These are phyloP conservation scores for Penicillium roqueforti DNA, from an alignment of 495 filamentous ascomycete genomes.

Conservation along the genomic window DNA sequence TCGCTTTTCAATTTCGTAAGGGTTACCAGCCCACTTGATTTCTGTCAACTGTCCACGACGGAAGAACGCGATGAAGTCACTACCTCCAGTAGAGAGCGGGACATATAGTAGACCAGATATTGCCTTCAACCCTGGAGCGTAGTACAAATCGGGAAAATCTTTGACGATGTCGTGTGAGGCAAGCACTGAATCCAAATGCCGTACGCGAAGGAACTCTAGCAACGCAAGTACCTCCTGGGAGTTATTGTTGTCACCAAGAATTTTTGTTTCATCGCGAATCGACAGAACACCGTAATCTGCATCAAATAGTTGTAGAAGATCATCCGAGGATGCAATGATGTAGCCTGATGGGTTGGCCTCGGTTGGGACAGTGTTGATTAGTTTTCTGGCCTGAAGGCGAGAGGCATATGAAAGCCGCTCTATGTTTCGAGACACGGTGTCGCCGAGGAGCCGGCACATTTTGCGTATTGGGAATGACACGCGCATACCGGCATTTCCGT, in stretches of 20 bases:
- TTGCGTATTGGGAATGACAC: conserved; percentile 89
- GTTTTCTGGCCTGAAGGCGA: conserved; percentile 57
- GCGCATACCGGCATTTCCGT: conserved; percentile 78
- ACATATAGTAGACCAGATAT: conserved; percentile 84
- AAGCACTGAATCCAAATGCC: conserved; percentile 70
- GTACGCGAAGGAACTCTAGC: conserved; percentile 79
- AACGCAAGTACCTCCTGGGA: conserved; percentile 82
- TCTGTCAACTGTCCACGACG: conserved; percentile 71
- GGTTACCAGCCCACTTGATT: conserved; percentile 92
- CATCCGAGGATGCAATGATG: conserved; percentile 87
- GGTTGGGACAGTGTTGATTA: conserved; percentile 58
- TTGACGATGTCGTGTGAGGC: conserved; percentile 70
- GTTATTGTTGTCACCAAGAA: conserved; percentile 69
- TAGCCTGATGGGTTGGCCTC: conserved; percentile 84
- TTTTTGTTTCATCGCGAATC: conserved; percentile 83
- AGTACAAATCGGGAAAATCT: conserved; percentile 82
- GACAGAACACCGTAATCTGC: conserved; percentile 85
- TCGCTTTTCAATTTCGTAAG: conserved; percentile 64
- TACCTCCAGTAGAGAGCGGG: conserved; percentile 69
- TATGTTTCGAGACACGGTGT: conserved; percentile 82
- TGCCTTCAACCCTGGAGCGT: conserved; percentile 71
- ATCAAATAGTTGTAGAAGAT: conserved; percentile 79
- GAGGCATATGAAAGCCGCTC: conserved; percentile 86
- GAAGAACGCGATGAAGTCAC: conserved; percentile 92
- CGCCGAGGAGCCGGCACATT: conserved; percentile 89